Base-by-base conservation (phyloP, 495 filamentous ascomycete genomes). In the Penicillium paradoxum region DNA sequence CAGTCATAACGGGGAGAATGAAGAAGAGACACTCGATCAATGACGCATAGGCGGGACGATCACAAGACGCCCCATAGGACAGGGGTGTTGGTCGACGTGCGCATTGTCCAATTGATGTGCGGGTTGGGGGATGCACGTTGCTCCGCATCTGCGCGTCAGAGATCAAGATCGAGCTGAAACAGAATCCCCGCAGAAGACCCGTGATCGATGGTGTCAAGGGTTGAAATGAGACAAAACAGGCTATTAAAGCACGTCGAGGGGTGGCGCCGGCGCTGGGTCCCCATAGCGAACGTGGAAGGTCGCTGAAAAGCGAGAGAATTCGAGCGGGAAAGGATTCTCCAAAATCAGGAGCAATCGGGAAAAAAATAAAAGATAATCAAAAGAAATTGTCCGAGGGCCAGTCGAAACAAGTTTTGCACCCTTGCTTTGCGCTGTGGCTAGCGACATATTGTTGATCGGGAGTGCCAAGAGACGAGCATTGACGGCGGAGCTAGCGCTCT, bases 131-230 rank as follows among this genome's bases (percentile, higher is more conserved):
- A 29, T 41, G 36, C 13, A 44, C 29, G 6, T 22, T 56, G 53
- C 63, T 63, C 63, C 63, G 55, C 57, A 63, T 57, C 53, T 59
- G 50, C 53, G 55, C 55, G 43, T 61, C 57, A 60, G 40, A 47
- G 49, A 44, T 44, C 45, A 42, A 51, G 41, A 49, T 53, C 48
- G 39, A 51, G 22, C 36, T 50, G 33, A 57, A 54, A 49, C 32
- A 36, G 49, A 42, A 17, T 18, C 58, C 61, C 61, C 61, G 51
- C 55, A 51, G 24, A 45, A 32, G 49, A 38, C 29, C 5, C 19
- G 24, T 34, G 17, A 51, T 22, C 13, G 43, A 52, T 27, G 11
- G 17, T 49, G 33, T 10, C 7, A n/a, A n/a, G 33, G 37, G 45
- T 48, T 48, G 45, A 24, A 34, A n/a, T n/a, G n/a, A 15, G 40